Evolutionary conservation across 805 yeast species (phyloP).

Genomic region (Komagataella ulmi): DNA sequence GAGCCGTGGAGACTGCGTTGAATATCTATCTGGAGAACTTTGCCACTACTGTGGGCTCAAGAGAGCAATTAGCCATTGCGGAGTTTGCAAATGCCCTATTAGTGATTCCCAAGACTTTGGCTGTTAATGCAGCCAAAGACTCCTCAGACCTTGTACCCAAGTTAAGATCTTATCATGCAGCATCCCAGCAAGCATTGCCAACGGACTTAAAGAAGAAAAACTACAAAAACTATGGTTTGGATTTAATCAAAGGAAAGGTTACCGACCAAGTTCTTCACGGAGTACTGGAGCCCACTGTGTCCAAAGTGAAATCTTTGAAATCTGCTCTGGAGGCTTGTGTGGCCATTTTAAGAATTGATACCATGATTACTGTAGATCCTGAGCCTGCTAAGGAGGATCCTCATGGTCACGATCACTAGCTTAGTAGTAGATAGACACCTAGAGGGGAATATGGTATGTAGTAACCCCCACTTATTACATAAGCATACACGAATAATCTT

Average conservation of each 20-base stretch:
- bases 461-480: neutral
- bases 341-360: conserved; percentile 93
- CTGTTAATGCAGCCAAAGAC: conserved; percentile 96
- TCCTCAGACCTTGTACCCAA: conserved; percentile 90
- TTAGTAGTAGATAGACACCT: neutral
- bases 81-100: conserved; percentile 89
- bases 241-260: conserved; percentile 80
- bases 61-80: conserved; percentile 96
- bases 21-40: conserved; percentile 91
- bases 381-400: conserved; percentile 88
- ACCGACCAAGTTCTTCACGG: conserved; percentile 78
- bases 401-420: conserved; percentile 48
- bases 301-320: conserved; percentile 85
- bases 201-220: conserved; percentile 76
- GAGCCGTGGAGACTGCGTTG: conserved; percentile 95
- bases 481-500: conserved; percentile 1
- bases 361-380: conserved; percentile 95
- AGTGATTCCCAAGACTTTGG: conserved; percentile 90
- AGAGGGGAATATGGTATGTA: neutral
- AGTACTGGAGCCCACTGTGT: conserved; percentile 89
- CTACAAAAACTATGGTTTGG: conserved; percentile 88
- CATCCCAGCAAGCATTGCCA: conserved; percentile 74
- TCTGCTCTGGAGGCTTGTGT: conserved; percentile 97
- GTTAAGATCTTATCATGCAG: conserved; percentile 91
- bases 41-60: conserved; percentile 94